Conservation (phyloP, 2,329 filamentous ascomycete species). For the Pseudogymnoascus sp. region DNA sequence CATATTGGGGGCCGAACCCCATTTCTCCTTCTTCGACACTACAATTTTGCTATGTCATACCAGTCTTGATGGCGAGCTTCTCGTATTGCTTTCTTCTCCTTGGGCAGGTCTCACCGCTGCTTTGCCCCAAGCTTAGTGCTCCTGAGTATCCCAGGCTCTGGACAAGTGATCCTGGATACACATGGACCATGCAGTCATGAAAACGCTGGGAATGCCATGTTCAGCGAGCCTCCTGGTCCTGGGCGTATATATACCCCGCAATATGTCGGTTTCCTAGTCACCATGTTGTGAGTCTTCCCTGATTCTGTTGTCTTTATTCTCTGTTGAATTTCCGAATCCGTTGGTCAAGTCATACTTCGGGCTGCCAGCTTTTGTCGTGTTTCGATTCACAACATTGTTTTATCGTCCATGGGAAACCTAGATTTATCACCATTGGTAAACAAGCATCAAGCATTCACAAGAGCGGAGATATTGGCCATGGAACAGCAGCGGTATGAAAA, state of each 20-base stretch:
- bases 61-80: background rate
- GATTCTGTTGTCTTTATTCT: background rate
- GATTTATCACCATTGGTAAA: background rate
- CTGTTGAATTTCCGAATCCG: background rate
- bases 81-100: background rate
- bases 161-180: background rate
- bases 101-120: background rate
- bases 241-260: background rate
- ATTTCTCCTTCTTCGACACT: background rate
- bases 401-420: background rate
- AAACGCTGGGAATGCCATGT: background rate
- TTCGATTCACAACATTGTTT: background rate
- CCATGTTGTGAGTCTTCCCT: background rate
- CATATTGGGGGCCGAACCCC: background rate
- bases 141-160: background rate
- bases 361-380: background rate
- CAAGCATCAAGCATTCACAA: background rate
- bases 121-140: background rate
- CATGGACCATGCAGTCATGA: background rate
- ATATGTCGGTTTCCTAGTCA: background rate
- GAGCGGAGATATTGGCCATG: background rate
- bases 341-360: background rate
- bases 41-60: background rate
- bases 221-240: background rate
- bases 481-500: background rate